phyloP scores from a whole-genome alignment of 257 asterid genomes.

The Gardenia jasminoides region DNA sequence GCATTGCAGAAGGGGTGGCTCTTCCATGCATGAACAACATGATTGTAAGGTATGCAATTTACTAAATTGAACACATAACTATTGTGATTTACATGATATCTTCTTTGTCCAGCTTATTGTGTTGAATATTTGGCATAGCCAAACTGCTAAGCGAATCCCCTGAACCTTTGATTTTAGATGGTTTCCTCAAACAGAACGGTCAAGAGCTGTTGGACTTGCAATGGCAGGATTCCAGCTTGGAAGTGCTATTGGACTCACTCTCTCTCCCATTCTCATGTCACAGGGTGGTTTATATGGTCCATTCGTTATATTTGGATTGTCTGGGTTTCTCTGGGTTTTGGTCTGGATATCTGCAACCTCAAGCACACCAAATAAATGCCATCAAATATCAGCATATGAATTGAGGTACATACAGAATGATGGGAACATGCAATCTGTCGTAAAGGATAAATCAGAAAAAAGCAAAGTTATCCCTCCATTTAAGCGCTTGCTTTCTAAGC shows the following conservation, averaged over 20 bases:
- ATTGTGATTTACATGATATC: conserved; percentile 7
- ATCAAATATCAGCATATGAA: conserved; percentile 74
- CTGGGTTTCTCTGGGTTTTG: conserved; percentile 89
- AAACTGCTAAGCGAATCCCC: not conserved
- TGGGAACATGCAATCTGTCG: conserved; percentile 34
- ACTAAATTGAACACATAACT: not conserved
- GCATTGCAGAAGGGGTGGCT: conserved; percentile 96
- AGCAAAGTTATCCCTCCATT: conserved; percentile 76
- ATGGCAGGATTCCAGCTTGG: conserved; percentile 99
- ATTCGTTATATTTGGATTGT: conserved; percentile 86
- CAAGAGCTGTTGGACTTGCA: conserved; percentile 99
- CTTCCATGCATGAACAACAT: conserved; percentile 99
- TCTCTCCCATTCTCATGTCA: conserved; percentile 93
- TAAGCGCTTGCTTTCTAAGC: conserved; percentile 77
- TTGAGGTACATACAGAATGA: conserved; percentile 69
- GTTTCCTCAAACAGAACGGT: conserved; percentile 93
- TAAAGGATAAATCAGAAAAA: conserved; percentile 37
- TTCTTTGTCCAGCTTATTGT: not conserved
- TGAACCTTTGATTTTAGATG: conserved; percentile 48
- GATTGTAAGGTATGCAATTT: conserved; percentile 65
- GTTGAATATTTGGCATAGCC: not conserved
- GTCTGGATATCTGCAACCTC: conserved; percentile 94
- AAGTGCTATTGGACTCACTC: conserved; percentile 95
- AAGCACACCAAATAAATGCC: conserved; percentile 69
- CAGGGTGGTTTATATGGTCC: conserved; percentile 93